phyloP scores from a whole-genome alignment of 2,329 filamentous ascomycete genomes.

The Fusarium sterilihyphosum region DNA sequence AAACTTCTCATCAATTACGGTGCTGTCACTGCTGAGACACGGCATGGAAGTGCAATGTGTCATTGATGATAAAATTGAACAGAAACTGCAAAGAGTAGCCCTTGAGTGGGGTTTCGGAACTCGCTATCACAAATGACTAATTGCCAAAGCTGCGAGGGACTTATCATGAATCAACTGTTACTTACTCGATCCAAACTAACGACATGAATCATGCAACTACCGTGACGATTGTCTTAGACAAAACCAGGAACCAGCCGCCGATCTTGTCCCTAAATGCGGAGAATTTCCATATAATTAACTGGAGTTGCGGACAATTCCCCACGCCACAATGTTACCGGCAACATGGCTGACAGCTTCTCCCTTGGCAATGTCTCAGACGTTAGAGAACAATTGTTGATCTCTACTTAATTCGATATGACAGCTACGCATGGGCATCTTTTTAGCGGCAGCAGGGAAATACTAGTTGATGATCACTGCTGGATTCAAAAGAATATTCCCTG shows the following conservation, averaged over 20 bases:
- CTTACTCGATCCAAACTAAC: background rate
- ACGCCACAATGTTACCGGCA: background rate
- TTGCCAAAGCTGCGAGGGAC: background rate
- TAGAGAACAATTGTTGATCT: background rate
- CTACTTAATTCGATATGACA: background rate
- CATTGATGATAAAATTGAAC: rapidly evolving
- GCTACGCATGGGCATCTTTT: too few species aligned
- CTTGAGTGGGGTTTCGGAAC: background rate
- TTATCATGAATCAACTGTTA: background rate
- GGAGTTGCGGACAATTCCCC: background rate
- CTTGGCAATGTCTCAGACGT: background rate
- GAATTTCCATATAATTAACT: background rate
- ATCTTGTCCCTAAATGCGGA: background rate
- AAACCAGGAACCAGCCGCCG: background rate
- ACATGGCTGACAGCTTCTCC: background rate
- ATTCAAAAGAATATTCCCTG: background rate
- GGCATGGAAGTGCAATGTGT: rapidly evolving
- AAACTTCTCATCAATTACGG: rapidly evolving
- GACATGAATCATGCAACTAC: background rate
- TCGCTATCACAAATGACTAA: background rate
- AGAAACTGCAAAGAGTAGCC: background rate
- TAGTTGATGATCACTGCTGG: background rate
- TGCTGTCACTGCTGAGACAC: background rate
- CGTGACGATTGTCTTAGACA: background rate
- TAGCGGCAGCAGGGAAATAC: background rate